Percentiles rank a stretch among this genome's conserved stretches.
Conservation (phyloP, 371 early-diverging fungal species). For the Mucor ambiguus region DNA sequence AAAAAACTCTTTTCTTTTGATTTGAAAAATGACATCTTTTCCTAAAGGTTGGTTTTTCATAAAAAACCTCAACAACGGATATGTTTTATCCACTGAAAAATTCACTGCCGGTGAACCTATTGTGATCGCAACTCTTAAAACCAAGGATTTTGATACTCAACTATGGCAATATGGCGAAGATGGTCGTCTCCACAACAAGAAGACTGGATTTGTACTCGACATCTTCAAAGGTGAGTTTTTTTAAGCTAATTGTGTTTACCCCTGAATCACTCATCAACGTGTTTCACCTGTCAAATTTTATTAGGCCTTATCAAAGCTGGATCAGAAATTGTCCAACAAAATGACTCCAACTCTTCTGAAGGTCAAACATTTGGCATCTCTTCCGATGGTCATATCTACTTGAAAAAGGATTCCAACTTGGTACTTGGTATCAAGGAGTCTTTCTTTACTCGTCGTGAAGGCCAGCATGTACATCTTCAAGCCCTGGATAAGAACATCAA, state of each 20-base stretch:
- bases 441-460: constrained; percentile 47
- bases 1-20: background rate
- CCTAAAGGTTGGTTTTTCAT: constrained; percentile 64
- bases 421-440: constrained; percentile 60
- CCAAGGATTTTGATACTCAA: constrained; percentile 41
- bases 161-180: constrained; percentile 60
- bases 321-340: constrained; percentile 48
- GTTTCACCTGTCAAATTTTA: background rate
- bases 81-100: constrained; percentile 47
- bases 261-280: background rate
- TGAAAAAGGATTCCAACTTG: constrained; percentile 37
- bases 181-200: constrained; percentile 57
- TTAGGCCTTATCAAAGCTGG: constrained; percentile 46
- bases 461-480: constrained; percentile 49
- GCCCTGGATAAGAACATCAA: constrained; percentile 24
- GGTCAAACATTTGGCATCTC: constrained; percentile 38
- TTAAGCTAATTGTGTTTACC: background rate
- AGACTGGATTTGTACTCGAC: constrained; percentile 55
- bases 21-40: constrained; percentile 33
- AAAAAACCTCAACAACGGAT: constrained; percentile 51
- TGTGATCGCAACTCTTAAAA: constrained; percentile 35
- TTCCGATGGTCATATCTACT: constrained; percentile 45
- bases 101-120: constrained; percentile 36
- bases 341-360: constrained; percentile 26
- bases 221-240: constrained; percentile 51